Conservation (phyloP, 2,329 filamentous ascomycete species). For the Aspergillus spinulosporus region DNA sequence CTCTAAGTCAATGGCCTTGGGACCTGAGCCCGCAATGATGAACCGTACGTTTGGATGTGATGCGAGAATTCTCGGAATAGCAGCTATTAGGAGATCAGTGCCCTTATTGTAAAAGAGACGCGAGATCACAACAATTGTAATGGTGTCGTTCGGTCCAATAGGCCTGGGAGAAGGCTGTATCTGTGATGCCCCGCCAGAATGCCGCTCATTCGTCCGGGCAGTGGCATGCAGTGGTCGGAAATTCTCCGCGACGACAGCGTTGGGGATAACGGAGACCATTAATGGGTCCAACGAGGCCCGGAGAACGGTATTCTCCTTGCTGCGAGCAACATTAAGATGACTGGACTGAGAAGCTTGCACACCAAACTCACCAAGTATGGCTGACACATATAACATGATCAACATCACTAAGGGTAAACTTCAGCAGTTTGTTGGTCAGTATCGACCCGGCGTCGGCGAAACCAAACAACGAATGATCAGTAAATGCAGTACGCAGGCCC, state of each 20-base stretch:
- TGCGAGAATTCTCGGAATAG: slow-evolving; percentile 87
- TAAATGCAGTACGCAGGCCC: slow-evolving; percentile 94
- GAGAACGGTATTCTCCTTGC: slow-evolving; percentile 97
- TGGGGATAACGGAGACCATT: slow-evolving; percentile 97
- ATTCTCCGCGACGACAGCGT: slow-evolving; percentile 94
- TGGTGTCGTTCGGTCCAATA: slow-evolving; percentile 77
- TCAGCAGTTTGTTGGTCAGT: slow-evolving; percentile 92
- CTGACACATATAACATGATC: slow-evolving; percentile 98
- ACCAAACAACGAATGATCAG: slow-evolving; percentile 94
- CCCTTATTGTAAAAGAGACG: slow-evolving; percentile 99
- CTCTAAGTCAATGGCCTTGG: slow-evolving; percentile 95
- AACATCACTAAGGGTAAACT: slow-evolving; percentile 93
- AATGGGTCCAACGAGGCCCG: slow-evolving; percentile 90
- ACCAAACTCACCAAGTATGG: slow-evolving; percentile 74
- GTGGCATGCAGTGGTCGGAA: slow-evolving; percentile 71
- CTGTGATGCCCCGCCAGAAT: slow-evolving; percentile 28
- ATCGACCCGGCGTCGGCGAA: slow-evolving; percentile 97
- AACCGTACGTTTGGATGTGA: slow-evolving; percentile 91
- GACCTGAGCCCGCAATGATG: slow-evolving; percentile 92
- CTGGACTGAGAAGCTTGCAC: background rate
- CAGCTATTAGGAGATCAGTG: slow-evolving; percentile 92
- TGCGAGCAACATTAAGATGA: slow-evolving; percentile 38
- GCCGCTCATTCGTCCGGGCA: slow-evolving; percentile 38
- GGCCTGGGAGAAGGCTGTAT: slow-evolving; percentile 61
- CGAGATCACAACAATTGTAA: slow-evolving; percentile 96